Conservation (phyloP, 2,329 filamentous ascomycete species). For the Cladosporium sp. region DNA sequence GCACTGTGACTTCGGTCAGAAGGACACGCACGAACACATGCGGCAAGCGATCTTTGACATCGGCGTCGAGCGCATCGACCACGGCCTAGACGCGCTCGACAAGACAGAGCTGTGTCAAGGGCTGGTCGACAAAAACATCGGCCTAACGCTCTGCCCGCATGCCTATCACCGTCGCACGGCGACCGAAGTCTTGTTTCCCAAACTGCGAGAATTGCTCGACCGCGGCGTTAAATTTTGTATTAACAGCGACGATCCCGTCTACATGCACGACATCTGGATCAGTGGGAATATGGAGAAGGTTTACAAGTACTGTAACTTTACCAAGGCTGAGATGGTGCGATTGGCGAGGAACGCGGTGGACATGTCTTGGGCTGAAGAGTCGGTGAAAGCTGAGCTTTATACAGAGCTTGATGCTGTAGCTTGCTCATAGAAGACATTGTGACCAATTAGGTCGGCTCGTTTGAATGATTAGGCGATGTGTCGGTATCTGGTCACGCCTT, state of each 20-base stretch:
- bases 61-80: neutral
- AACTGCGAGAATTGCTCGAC: neutral
- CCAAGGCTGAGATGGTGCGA: neutral
- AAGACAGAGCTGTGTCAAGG: neutral
- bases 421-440: neutral
- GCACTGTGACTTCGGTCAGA: constrained; percentile 4
- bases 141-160: neutral
- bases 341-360: constrained; percentile 4
- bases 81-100: neutral
- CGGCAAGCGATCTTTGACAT: constrained; percentile 5
- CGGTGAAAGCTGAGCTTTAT: neutral
- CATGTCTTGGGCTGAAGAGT: neutral
- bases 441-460: too few species aligned
- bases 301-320: neutral
- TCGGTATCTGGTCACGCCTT: too few species aligned
- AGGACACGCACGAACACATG: constrained; percentile 9
- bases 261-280: constrained; percentile 5
- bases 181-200: neutral
- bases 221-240: neutral
- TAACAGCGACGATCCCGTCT: constrained; percentile 5
- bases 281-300: constrained; percentile 9
- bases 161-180: constrained; percentile 3
- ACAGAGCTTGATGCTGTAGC: neutral
- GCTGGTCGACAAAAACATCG: neutral
- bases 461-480: too few species aligned